Percentiles rank a stretch among this genome's conserved stretches.
Conservation (phyloP, 352 stramenopile species). For the Pythium monospermum region DNA sequence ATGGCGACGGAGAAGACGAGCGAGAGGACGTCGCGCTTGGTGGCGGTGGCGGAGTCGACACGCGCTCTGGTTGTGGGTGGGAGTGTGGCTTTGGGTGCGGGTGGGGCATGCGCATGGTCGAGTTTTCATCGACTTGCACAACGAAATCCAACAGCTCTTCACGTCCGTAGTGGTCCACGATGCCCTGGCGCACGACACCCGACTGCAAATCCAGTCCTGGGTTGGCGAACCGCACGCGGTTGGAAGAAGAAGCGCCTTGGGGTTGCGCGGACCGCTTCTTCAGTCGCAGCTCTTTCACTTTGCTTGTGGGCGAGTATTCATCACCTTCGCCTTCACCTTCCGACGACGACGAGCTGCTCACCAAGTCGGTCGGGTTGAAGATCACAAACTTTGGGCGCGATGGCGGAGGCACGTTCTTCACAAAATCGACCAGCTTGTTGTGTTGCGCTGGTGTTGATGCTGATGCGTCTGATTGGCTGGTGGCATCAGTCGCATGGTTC, state of each 20-base stretch:
- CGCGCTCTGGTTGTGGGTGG: background rate
- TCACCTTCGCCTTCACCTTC: conserved; percentile 13
- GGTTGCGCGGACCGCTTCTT: conserved; percentile 12
- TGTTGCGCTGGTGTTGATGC: conserved; percentile 8
- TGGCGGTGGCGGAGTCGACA: background rate
- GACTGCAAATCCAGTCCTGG: conserved; percentile 19
- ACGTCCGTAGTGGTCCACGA: conserved; percentile 24
- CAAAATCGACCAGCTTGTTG: conserved; percentile 49
- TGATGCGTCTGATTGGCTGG: no score
- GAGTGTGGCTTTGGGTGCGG: background rate
- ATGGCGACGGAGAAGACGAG: no score
- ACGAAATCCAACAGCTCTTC: conserved; percentile 25
- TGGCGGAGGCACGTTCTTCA: conserved; percentile 39
- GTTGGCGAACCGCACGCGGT: conserved; percentile 9
- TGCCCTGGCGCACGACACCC: conserved; percentile 18
- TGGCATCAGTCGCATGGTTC: no score
- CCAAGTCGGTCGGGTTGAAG: conserved; percentile 46
- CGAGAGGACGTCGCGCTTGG: no score
- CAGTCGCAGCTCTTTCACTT: conserved; percentile 17
- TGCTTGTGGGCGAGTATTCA: conserved; percentile 1
- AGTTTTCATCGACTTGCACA: conserved; percentile 10
- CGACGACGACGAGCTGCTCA: conserved; percentile 8
- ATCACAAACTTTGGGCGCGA: conserved; percentile 51
- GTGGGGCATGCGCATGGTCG: background rate
- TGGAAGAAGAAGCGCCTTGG: no score